Percentiles rank a stretch among this genome's conserved stretches.
phyloP scores from a whole-genome alignment of 2,329 filamentous ascomycete species.

The Sporothrix sp. region DNA sequence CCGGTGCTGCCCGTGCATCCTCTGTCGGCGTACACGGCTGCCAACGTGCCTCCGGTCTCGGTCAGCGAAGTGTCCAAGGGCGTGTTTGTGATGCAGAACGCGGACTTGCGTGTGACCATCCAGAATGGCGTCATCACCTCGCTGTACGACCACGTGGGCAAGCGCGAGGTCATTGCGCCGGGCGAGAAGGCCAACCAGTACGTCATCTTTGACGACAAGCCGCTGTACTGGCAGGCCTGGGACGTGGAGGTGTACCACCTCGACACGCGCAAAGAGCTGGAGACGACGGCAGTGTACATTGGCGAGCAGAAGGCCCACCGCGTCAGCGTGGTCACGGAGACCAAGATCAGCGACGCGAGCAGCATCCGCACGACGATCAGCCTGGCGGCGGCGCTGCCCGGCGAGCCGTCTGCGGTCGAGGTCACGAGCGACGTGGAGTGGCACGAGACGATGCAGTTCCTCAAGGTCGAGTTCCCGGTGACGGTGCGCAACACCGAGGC shows the following conservation, averaged over 20 bases:
- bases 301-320: constrained; percentile 62
- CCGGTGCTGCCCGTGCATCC: constrained; percentile 41
- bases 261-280: constrained; percentile 69
- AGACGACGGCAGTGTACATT: constrained; percentile 58
- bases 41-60: constrained; percentile 37
- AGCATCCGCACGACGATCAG: constrained; percentile 80
- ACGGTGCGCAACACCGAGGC: constrained; percentile 85
- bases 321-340: constrained; percentile 74
- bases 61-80: constrained; percentile 44
- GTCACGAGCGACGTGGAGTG: constrained; percentile 85
- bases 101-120: constrained; percentile 63
- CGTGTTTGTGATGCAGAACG: constrained; percentile 71
- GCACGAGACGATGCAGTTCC: constrained; percentile 93
- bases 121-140: constrained; percentile 72
- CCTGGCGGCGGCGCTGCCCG: constrained; percentile 58
- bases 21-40: constrained; percentile 33
- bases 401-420: constrained; percentile 61
- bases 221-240: constrained; percentile 95
- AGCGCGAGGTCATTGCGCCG: constrained; percentile 67
- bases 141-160: constrained; percentile 61
- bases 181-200: constrained; percentile 77
- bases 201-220: constrained; percentile 94
- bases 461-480: constrained; percentile 97
- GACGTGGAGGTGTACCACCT: constrained; percentile 96
- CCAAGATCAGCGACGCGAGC: constrained; percentile 77